phyloP scores from a whole-genome alignment of 1,139 yeast species.

The Yamadazyma triangularis region DNA sequence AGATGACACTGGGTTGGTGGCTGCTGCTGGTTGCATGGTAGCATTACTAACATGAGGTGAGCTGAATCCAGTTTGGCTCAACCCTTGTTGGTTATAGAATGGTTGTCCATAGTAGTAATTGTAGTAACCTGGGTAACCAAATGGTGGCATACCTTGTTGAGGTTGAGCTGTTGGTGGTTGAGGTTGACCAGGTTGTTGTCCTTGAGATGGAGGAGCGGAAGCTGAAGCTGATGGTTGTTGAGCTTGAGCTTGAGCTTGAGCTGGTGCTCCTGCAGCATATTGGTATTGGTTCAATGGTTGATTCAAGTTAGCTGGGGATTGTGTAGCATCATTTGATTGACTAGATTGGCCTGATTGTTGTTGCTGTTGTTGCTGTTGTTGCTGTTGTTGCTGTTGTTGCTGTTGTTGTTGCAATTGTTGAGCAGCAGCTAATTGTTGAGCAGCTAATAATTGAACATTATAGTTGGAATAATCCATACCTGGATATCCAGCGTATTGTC shows the following conservation, averaged over 20 bases:
- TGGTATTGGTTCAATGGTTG: conserved; percentile 5
- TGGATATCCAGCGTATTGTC: conserved; percentile 43
- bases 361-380: conserved; percentile 16
- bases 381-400: conserved; percentile 21
- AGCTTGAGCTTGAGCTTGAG: conserved; percentile 6
- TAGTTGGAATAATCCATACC: conserved; percentile 38
- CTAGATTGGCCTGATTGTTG: conserved; percentile 5
- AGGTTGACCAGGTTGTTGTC: conserved; percentile 6
- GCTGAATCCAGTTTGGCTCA: conserved; percentile 16
- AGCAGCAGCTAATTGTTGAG: conserved; percentile 25
- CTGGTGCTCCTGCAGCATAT: conserved; percentile 4
- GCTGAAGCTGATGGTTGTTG: conserved; percentile 6
- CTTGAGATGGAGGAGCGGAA: conserved; percentile 3
- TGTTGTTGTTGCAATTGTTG: conserved; percentile 16
- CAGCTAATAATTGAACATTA: conserved; percentile 35
- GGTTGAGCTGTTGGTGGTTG: no score
- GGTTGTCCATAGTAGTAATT: conserved; percentile 42
- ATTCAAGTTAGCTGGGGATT: conserved; percentile 5
- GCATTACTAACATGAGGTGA: conserved; percentile 13
- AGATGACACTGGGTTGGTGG: conserved; percentile 10
- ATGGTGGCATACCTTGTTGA: conserved; percentile 20
- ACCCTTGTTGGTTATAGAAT: conserved; percentile 26
- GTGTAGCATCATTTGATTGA: background rate
- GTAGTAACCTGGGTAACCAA: conserved; percentile 41
- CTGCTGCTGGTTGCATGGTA: conserved; percentile 4